phyloP scores from a whole-genome alignment of 1,284 basidiomycete species.

The Fomitopsis pinicola region DNA sequence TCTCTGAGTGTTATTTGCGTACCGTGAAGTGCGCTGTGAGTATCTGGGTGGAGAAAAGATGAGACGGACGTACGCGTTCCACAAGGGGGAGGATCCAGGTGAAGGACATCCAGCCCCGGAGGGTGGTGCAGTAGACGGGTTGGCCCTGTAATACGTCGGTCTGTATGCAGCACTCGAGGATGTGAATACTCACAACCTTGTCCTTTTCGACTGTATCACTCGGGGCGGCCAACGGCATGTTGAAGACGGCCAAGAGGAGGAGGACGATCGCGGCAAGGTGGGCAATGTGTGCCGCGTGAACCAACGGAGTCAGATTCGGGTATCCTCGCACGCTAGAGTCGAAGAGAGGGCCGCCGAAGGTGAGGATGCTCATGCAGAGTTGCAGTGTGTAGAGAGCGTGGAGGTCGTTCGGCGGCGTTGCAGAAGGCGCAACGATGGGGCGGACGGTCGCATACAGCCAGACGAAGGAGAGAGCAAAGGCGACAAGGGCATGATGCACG shows the following conservation, averaged over 20 bases:
- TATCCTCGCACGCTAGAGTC: slow-evolving; percentile 35
- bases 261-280: slow-evolving; percentile 39
- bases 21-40: slow-evolving; percentile 35
- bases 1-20: slow-evolving; percentile 60
- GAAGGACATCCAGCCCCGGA: slow-evolving; percentile 80
- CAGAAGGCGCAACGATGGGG: slow-evolving; percentile 35
- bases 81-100: slow-evolving; percentile 74
- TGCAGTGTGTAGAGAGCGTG: slow-evolving; percentile 45
- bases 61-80: slow-evolving; percentile 29
- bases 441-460: slow-evolving; percentile 56
- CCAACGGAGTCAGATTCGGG: slow-evolving; percentile 32
- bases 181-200: slow-evolving; percentile 42
- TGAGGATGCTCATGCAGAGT: slow-evolving; percentile 36
- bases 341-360: slow-evolving; percentile 48
- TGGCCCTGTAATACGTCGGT: slow-evolving; percentile 35
- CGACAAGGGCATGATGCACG: slow-evolving; percentile 27
- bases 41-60: not conserved
- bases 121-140: slow-evolving; percentile 61
- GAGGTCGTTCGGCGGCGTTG: slow-evolving; percentile 51
- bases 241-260: slow-evolving; percentile 41
- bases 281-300: slow-evolving; percentile 29
- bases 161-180: not conserved
- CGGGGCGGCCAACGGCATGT: slow-evolving; percentile 57
- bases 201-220: slow-evolving; percentile 41
- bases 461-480: slow-evolving; percentile 40